Evolutionary conservation across 768 basidiomycete species (phyloP).

Genomic region (Trametes maxima): DNA sequence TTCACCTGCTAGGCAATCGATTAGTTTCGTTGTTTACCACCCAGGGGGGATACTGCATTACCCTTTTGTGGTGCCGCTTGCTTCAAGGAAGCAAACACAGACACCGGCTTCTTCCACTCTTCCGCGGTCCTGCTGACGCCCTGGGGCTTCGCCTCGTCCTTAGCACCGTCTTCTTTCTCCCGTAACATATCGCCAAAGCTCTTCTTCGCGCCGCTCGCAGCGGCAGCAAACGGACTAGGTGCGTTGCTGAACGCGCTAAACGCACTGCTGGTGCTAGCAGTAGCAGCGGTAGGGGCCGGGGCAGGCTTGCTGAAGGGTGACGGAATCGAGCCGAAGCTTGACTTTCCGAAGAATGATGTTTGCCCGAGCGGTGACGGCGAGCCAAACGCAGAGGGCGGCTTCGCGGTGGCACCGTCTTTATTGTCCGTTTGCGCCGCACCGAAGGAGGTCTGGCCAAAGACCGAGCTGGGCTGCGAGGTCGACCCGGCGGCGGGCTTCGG

Average conservation of each 20-base stretch:
- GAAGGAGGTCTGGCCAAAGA: slow-evolving; percentile 15
- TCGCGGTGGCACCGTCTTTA: slow-evolving; percentile 4
- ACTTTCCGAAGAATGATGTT: slow-evolving; percentile 26
- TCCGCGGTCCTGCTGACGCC: slow-evolving; percentile 16
- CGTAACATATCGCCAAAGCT: slow-evolving; percentile 69
- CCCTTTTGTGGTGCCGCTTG: slow-evolving; percentile 4
- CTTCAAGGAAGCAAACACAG: slow-evolving; percentile 21
- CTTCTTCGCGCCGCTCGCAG: slow-evolving; percentile 37
- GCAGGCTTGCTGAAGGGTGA: slow-evolving; percentile 32
- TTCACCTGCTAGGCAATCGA: neutral
- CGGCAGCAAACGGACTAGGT: slow-evolving; percentile 45
- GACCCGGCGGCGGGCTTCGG: neutral
- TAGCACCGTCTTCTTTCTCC: slow-evolving; percentile 25
- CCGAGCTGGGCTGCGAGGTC: neutral
- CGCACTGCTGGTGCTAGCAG: slow-evolving; percentile 36
- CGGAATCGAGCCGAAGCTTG: slow-evolving; percentile 14
- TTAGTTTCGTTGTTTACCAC: neutral
- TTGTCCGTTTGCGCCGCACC: slow-evolving; percentile 1
- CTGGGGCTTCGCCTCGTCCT: slow-evolving; percentile 13
- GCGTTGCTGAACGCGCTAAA: slow-evolving; percentile 42
- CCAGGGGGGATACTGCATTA: neutral
- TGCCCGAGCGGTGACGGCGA: slow-evolving; percentile 22
- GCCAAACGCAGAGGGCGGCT: slow-evolving; percentile 30
- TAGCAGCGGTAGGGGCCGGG: slow-evolving; percentile 22
- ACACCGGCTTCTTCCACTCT: slow-evolving; percentile 25